phyloP scores from a whole-genome alignment of 768 basidiomycete species.

The Megacollybia marginata region DNA sequence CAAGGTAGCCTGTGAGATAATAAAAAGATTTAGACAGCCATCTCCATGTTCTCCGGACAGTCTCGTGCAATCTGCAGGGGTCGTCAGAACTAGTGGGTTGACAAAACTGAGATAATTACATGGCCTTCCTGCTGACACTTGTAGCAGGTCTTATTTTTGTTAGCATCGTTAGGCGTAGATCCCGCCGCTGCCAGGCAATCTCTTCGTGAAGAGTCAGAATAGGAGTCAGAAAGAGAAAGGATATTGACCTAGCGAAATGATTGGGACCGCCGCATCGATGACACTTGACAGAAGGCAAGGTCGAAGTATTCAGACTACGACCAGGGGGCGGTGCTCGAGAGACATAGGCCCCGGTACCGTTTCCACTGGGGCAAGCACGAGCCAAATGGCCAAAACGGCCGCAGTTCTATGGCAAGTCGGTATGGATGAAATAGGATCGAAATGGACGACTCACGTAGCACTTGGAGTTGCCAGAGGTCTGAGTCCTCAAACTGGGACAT shows the following conservation, averaged over 20 bases:
- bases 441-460: slow-evolving; percentile 60
- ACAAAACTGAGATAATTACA: slow-evolving; percentile 36
- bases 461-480: slow-evolving; percentile 60
- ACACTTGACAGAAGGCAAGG: slow-evolving; percentile 79
- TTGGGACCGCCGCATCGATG: slow-evolving; percentile 87
- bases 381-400: slow-evolving; percentile 82
- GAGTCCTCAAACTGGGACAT: slow-evolving; percentile 73
- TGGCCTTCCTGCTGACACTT: slow-evolving; percentile 86
- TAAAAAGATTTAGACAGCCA: slow-evolving; percentile 30
- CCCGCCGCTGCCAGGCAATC: slow-evolving; percentile 78
- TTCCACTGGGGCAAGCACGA: slow-evolving; percentile 57
- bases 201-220: slow-evolving; percentile 27
- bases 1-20: too few species aligned
- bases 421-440: neutral
- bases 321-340: slow-evolving; percentile 70
- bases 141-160: slow-evolving; percentile 77
- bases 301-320: slow-evolving; percentile 65
- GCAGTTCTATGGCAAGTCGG: slow-evolving; percentile 45
- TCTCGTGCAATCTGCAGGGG: slow-evolving; percentile 52
- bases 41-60: slow-evolving; percentile 52
- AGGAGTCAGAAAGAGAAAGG: slow-evolving; percentile 5
- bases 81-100: neutral
- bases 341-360: slow-evolving; percentile 39
- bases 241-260: slow-evolving; percentile 67
- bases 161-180: slow-evolving; percentile 39